Percentiles rank a stretch among this genome's conserved stretches.
Evolutionary conservation across 192 early-diverging fungal species (phyloP).

Genomic region (Umbelopsis vinacea): DNA sequence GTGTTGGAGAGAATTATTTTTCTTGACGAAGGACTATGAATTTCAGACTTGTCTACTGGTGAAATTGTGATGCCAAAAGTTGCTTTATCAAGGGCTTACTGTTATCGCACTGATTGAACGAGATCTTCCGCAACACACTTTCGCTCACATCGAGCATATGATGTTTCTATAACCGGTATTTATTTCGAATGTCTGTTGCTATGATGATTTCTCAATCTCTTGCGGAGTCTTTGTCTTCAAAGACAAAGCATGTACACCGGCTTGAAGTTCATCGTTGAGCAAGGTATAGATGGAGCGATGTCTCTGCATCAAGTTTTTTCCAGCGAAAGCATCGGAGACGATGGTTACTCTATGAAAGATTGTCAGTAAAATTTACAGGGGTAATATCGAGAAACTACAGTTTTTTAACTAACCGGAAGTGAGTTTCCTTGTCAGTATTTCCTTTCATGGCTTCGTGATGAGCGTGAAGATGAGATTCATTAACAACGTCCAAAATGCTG

Average conservation of each 20-base stretch:
- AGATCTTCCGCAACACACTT: too few relatives aligned
- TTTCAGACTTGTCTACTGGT: too few relatives aligned
- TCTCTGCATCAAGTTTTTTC: slow-evolving; percentile 61
- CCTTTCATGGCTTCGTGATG: slow-evolving; percentile 89
- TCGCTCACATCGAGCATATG: too few relatives aligned
- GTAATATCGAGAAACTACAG: background rate
- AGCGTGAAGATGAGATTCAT: slow-evolving; percentile 80
- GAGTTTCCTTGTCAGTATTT: slow-evolving; percentile 76
- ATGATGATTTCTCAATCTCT: slow-evolving; percentile 54
- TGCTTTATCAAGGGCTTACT: too few relatives aligned
- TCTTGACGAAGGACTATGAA: too few relatives aligned
- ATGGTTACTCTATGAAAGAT: slow-evolving; percentile 55
- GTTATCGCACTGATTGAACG: too few relatives aligned
- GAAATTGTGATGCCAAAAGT: too few relatives aligned
- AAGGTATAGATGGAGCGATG: slow-evolving; percentile 73
- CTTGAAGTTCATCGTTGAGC: slow-evolving; percentile 72
- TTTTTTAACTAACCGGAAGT: slow-evolving; percentile 65
- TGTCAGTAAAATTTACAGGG: background rate
- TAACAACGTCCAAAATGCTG: slow-evolving; percentile 66
- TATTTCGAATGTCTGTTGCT: background rate
- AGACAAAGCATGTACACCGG: slow-evolving; percentile 78
- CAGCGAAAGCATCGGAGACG: slow-evolving; percentile 72
- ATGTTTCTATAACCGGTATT: background rate
- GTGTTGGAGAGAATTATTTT: too few relatives aligned
- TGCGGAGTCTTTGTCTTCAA: slow-evolving; percentile 77